These are phyloP conservation scores for Sporothrix brunneoviolacea DNA, from an alignment of 2,329 filamentous ascomycete species.

Conservation along the genomic window DNA sequence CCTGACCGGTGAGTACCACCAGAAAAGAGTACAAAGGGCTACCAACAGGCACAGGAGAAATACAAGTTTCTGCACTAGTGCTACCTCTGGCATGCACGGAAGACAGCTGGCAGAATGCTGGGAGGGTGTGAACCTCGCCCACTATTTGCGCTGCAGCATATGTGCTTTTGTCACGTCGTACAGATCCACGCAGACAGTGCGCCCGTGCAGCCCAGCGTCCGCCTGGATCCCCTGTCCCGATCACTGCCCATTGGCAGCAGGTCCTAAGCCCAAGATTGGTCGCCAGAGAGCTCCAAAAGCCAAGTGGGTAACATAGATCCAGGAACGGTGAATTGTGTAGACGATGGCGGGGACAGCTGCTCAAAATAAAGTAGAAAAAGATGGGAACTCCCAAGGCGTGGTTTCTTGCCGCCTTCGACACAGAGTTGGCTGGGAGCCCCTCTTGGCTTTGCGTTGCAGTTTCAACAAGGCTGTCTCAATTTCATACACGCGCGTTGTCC, in stretches of 20 bases:
- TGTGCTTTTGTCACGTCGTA: conserved; percentile 14
- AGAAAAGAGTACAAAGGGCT: conserved; percentile 15
- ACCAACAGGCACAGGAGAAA: conserved; percentile 13
- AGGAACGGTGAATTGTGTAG: background rate
- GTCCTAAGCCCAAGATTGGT: background rate
- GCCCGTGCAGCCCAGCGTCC: background rate
- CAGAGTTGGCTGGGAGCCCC: background rate
- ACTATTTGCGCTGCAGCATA: background rate
- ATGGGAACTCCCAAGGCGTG: background rate
- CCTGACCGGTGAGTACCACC: background rate
- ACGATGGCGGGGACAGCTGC: too few species aligned
- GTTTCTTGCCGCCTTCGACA: background rate
- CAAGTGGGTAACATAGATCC: background rate
- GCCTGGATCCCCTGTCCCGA: background rate
- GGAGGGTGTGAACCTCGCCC: background rate
- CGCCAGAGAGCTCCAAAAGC: background rate
- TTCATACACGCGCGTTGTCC: background rate
- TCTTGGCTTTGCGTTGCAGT: background rate
- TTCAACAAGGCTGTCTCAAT: background rate
- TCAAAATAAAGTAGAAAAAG: too few species aligned
- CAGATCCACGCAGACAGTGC: background rate
- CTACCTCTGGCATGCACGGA: conserved; percentile 5
- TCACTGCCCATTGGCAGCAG: background rate
- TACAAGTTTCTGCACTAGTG: conserved; percentile 8
- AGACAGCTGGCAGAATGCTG: conserved; percentile 14